Percentiles rank a stretch among this genome's conserved stretches.
phyloP scores from a whole-genome alignment of 257 asterid species.

The Solanum verrucosum region DNA sequence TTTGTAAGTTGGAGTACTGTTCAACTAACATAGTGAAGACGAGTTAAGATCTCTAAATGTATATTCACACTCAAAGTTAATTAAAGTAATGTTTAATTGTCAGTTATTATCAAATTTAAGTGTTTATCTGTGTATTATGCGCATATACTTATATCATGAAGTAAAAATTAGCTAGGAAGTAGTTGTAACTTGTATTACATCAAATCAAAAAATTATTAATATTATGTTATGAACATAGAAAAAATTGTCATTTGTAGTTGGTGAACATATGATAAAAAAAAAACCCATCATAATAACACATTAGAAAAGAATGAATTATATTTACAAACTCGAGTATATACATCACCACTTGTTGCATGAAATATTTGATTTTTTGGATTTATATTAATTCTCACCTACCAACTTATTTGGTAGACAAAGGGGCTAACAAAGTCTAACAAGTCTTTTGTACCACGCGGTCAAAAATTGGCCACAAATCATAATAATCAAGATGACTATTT shows the following conservation, averaged over 20 bases:
- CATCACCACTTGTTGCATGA: neutral
- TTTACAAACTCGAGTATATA: neutral
- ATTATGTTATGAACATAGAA: neutral
- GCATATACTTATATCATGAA: rapidly evolving
- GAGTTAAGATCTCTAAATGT: no score
- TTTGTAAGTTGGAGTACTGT: neutral
- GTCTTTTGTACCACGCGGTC: neutral
- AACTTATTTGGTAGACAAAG: neutral
- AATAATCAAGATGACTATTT: neutral
- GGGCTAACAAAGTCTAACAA: neutral
- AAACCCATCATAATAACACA: neutral
- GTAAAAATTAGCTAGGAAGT: neutral
- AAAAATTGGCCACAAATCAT: neutral
- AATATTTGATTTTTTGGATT: neutral
- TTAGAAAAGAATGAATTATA: neutral
- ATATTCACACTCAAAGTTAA: neutral
- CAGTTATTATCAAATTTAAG: no score
- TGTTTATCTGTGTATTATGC: no score
- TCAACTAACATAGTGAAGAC: neutral
- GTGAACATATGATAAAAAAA: neutral
- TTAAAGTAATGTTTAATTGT: no score
- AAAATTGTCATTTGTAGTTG: neutral
- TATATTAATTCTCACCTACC: neutral
- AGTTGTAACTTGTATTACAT: neutral
- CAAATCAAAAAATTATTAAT: neutral